phyloP scores from a whole-genome alignment of 257 asterid species.

The Oldenlandia corymbosa region DNA sequence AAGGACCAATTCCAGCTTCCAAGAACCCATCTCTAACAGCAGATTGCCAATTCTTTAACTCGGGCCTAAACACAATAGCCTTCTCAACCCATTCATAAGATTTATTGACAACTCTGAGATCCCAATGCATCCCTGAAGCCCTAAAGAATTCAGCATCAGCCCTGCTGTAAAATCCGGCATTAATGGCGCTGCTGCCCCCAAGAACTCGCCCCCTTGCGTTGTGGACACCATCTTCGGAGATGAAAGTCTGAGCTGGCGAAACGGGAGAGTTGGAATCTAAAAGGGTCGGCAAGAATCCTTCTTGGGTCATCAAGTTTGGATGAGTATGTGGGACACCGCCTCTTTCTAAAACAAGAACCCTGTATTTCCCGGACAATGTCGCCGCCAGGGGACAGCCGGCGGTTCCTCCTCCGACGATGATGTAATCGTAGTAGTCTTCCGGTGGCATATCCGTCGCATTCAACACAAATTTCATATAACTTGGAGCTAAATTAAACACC shows the following conservation, averaged over 20 bases:
- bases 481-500: constrained; percentile 44
- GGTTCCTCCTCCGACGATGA: constrained; percentile 86
- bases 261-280: constrained; percentile 48
- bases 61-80: constrained; percentile 74
- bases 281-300: constrained; percentile 59
- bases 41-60: constrained; percentile 68
- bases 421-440: constrained; percentile 50
- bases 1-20: constrained; percentile 71
- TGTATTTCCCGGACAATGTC: constrained; percentile 53
- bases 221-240: constrained; percentile 79
- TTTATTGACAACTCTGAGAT: constrained; percentile 48
- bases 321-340: constrained; percentile 64
- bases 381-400: constrained; percentile 93
- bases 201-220: constrained; percentile 94
- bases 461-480: constrained; percentile 40
- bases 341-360: constrained; percentile 82
- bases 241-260: constrained; percentile 77
- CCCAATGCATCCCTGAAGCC: constrained; percentile 60
- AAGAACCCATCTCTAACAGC: constrained; percentile 67
- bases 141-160: constrained; percentile 41
- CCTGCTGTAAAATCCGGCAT: constrained; percentile 74
- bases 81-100: constrained; percentile 84
- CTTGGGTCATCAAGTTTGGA: constrained; percentile 60
- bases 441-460: constrained; percentile 65
- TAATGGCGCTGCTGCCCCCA: constrained; percentile 83